A percentile compares a stretch with the other conserved stretches of the same genome.
phyloP scores from a whole-genome alignment of 495 filamentous ascomycete species.

The Polyplosphaeria fusca region DNA sequence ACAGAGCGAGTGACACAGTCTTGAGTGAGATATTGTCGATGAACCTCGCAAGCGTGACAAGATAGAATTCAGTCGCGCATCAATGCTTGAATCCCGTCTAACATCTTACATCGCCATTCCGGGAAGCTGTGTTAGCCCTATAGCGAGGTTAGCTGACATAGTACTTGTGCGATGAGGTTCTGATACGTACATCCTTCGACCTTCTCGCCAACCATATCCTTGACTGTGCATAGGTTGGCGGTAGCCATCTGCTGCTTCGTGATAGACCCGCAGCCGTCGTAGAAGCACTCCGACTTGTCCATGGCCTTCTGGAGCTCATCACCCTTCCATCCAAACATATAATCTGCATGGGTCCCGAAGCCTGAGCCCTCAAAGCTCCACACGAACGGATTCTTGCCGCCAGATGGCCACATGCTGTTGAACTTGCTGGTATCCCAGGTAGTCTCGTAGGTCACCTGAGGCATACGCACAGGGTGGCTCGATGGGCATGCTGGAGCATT shows the following conservation, averaged over 20 bases:
- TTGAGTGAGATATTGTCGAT: too few relatives aligned
- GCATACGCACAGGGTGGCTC: slow-evolving; percentile 25
- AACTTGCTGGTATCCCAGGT: slow-evolving; percentile 27
- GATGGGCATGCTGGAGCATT: slow-evolving; percentile 22
- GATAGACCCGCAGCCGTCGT: slow-evolving; percentile 24
- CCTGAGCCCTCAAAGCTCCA: slow-evolving; percentile 24
- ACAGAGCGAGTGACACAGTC: too few relatives aligned
- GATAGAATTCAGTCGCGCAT: too few relatives aligned
- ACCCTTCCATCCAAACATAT: slow-evolving; percentile 32
- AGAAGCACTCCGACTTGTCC: slow-evolving; percentile 29
- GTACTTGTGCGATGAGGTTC: not conserved
- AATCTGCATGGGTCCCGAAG: slow-evolving; percentile 24
- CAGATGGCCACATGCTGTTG: slow-evolving; percentile 25
- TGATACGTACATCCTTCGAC: slow-evolving; percentile 26
- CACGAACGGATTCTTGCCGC: slow-evolving; percentile 18
- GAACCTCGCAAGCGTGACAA: too few relatives aligned
- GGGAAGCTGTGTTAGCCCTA: slow-evolving; percentile 12
- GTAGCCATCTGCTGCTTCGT: slow-evolving; percentile 20
- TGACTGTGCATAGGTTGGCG: slow-evolving; percentile 25
- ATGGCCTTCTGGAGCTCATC: slow-evolving; percentile 26
- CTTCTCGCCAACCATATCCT: slow-evolving; percentile 19
- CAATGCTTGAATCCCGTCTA: too few relatives aligned
- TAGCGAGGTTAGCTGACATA: slow-evolving; percentile 1
- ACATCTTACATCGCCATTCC: too few relatives aligned
- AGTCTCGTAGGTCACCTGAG: slow-evolving; percentile 30